Evolutionary conservation across 768 basidiomycete species (phyloP), one percentile per base, ranked within the genome.

Genomic region (Cystobasidium ongulense): DNA sequence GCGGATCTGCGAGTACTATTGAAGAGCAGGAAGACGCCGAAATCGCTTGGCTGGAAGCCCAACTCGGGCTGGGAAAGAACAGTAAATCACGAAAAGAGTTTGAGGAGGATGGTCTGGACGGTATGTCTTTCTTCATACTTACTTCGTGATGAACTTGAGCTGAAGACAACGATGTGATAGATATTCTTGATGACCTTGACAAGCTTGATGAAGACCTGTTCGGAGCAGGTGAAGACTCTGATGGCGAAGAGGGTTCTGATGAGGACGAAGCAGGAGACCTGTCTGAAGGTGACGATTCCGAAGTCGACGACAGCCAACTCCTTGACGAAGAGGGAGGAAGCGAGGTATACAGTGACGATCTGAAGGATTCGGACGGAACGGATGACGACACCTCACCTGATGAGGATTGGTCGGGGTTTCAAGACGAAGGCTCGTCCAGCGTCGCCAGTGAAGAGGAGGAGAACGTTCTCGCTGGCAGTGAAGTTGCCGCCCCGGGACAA

Each of bases 21-120:
- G 73, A 71, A 38, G 73, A n/a, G 35, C 54, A 89, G 38, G 94
- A 98, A 77, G 92, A 94, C 78, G 85, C 85, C 0, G 91, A 94
- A 79, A 96, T 97, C 53, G 85, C 87, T 0, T 88, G 89, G 81
- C 82, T 96, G 13, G 94, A 97, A 80, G 83, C 85, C 0, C 89
- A 88, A 80, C 85, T 96, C 21, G 88, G 90, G 1, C 83, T 88
- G 77, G 63, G 80, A 39, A 82, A 84, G 18, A 80, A 80, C 36
- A 38, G 67, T 3, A 21, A 71, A 10, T 33, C 18, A 29, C 36
- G 46, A 66, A 80, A 82, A 54, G 82, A 81, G 0, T 79, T 84
- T 38, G 88, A 87, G 43, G 87, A 86, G 1, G 94, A 97, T 81
- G 93, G 92, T 2, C 82, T 96, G 18, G 90, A 89, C 77, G 94